A percentile compares a stretch with the other conserved stretches of the same genome.
These are phyloP conservation scores for Radiomyces spectabilis DNA, from an alignment of 192 early-diverging fungal genomes.

Conservation along the genomic window DNA sequence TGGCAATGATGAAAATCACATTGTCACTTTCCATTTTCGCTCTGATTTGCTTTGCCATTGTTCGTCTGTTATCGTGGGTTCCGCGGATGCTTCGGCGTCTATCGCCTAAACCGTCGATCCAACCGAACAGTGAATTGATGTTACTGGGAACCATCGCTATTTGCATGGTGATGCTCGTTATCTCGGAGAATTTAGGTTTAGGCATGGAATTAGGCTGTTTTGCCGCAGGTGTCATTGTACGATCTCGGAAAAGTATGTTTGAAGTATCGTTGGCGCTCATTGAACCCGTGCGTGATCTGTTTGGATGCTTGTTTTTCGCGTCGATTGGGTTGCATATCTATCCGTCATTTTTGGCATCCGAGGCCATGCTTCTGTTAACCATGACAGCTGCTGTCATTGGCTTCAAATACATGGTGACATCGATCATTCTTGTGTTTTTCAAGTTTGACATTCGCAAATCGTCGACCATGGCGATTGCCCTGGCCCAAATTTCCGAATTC, in stretches of 20 bases:
- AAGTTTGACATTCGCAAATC: constrained; percentile 23
- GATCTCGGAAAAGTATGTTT: constrained; percentile 29
- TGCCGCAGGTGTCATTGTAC: constrained; percentile 49
- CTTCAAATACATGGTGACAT: constrained; percentile 37
- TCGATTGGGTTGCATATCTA: constrained; percentile 53
- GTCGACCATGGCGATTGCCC: constrained; percentile 35
- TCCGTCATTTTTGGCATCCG: constrained; percentile 43
- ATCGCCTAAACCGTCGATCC: constrained; percentile 3
- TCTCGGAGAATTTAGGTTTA: constrained; percentile 35
- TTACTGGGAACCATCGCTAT: constrained; percentile 36
- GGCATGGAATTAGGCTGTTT: constrained; percentile 52
- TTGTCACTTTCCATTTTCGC: constrained; percentile 34
- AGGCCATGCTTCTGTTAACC: constrained; percentile 36
- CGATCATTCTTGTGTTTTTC: constrained; percentile 33
- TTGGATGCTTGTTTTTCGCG: constrained; percentile 52
- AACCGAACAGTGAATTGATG: constrained; percentile 31
- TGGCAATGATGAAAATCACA: constrained; percentile 20
- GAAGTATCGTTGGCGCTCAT: constrained; percentile 30
- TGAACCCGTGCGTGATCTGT: constrained; percentile 43
- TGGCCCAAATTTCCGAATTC: constrained; percentile 53
- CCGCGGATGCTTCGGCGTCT: constrained; percentile 2
- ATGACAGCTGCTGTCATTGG: constrained; percentile 35
- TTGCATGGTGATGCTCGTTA: constrained; percentile 36
- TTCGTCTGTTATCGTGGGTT: constrained; percentile 6
- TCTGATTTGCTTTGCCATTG: constrained; percentile 19